phyloP scores from a whole-genome alignment of 2,329 filamentous ascomycete species.

The Pseudopithomyces maydicus region DNA sequence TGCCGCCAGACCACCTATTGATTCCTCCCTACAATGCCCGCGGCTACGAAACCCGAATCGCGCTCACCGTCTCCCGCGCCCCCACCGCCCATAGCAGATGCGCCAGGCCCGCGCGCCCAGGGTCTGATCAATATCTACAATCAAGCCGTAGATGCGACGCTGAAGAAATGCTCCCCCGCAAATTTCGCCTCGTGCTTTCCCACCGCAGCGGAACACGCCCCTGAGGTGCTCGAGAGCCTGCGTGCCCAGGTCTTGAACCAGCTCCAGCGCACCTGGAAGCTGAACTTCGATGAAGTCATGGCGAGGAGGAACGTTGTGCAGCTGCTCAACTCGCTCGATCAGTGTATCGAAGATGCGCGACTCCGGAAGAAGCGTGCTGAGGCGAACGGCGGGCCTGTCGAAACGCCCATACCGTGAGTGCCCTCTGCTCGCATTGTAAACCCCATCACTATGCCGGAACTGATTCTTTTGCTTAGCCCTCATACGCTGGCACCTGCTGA shows the following conservation, averaged over 20 bases:
- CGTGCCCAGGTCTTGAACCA: constrained; percentile 64
- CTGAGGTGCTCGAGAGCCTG: constrained; percentile 60
- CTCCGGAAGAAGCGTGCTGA: constrained; percentile 54
- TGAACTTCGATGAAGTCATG: constrained; percentile 66
- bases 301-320: constrained; percentile 60
- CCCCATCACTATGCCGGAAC: not conserved
- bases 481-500: constrained; percentile 63
- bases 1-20: constrained; percentile 8
- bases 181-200: constrained; percentile 70
- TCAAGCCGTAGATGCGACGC: constrained; percentile 62
- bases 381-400: constrained; percentile 40
- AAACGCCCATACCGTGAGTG: constrained; percentile 54
- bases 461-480: constrained; percentile 48
- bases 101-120: constrained; percentile 64
- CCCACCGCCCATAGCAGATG: constrained; percentile 58
- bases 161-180: constrained; percentile 64
- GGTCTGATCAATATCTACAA: constrained; percentile 65
- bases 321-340: constrained; percentile 65
- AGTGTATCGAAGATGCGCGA: constrained; percentile 63
- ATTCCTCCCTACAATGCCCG: constrained; percentile 28
- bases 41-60: constrained; percentile 32
- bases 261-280: constrained; percentile 61
- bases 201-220: constrained; percentile 63
- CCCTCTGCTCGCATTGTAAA: too few species aligned
- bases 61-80: constrained; percentile 58